Conservation (phyloP, 2,329 filamentous ascomycete species). For the Microascus cirrosus region DNA sequence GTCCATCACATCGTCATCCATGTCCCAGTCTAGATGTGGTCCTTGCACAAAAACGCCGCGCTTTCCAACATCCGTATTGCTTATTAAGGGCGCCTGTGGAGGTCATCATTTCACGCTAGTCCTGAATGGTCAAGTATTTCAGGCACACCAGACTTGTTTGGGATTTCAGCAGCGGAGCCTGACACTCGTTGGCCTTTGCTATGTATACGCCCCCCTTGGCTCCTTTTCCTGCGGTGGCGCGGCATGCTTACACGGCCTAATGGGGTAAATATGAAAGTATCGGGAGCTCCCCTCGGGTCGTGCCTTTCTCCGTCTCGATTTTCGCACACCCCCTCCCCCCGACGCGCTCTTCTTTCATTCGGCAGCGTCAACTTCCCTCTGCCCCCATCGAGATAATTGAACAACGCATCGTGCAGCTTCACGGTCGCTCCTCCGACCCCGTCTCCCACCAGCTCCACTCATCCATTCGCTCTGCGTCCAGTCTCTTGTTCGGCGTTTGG, state of each 20-base stretch:
- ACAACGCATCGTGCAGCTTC: slow-evolving; percentile 6
- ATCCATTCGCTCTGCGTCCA: neutral
- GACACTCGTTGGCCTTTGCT: neutral
- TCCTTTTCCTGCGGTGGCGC: neutral
- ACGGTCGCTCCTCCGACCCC: neutral
- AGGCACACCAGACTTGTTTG: neutral
- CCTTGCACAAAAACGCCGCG: neutral
- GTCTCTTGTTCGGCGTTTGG: neutral
- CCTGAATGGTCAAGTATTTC: neutral
- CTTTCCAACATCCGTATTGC: neutral
- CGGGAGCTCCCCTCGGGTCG: neutral
- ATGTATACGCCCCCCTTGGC: neutral
- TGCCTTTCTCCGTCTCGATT: neutral
- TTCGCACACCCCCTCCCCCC: neutral
- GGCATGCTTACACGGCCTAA: neutral
- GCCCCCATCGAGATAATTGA: slow-evolving; percentile 4
- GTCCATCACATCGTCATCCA: no score
- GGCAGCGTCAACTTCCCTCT: neutral
- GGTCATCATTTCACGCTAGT: neutral
- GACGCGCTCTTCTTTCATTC: slow-evolving; percentile 2
- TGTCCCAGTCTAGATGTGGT: no score
- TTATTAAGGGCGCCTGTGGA: neutral
- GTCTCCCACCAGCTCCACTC: neutral
- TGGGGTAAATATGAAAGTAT: neutral
- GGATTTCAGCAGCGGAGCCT: neutral